Evolutionary conservation across 2,329 filamentous ascomycete species (phyloP).

Genomic region (Cytospora schulzeri): DNA sequence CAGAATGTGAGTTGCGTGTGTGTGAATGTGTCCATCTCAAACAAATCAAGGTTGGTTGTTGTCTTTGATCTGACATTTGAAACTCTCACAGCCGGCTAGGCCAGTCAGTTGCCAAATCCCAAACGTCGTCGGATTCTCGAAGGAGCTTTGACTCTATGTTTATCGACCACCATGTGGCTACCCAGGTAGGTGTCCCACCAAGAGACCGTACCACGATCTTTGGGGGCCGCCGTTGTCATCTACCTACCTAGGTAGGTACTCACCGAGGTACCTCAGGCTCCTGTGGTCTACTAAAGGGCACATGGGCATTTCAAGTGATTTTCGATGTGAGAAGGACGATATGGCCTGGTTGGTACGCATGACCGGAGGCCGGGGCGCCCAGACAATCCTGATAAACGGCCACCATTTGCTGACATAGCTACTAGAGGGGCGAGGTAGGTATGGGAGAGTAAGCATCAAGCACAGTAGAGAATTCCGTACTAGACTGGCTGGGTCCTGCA

Average conservation of each 20-base stretch:
- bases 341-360: neutral
- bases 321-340: neutral
- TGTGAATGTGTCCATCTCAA: neutral
- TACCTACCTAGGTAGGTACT: neutral
- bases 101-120: neutral
- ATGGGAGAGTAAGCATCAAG: neutral
- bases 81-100: neutral
- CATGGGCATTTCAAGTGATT: too few relatives aligned
- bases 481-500: neutral
- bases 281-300: neutral
- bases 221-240: neutral
- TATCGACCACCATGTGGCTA: slow-evolving; percentile 12
- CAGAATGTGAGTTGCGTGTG: neutral
- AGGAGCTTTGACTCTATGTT: slow-evolving; percentile 23
- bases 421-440: too few relatives aligned
- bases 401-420: neutral
- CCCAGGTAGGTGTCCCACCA: slow-evolving; percentile 7
- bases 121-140: neutral
- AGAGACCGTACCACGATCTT: neutral
- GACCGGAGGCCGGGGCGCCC: neutral
- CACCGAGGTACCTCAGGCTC: neutral
- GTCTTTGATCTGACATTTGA: neutral
- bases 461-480: neutral
- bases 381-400: neutral
- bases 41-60: neutral